phyloP scores from a whole-genome alignment of 192 early-diverging fungal species.

The Coemansia brasiliensis region DNA sequence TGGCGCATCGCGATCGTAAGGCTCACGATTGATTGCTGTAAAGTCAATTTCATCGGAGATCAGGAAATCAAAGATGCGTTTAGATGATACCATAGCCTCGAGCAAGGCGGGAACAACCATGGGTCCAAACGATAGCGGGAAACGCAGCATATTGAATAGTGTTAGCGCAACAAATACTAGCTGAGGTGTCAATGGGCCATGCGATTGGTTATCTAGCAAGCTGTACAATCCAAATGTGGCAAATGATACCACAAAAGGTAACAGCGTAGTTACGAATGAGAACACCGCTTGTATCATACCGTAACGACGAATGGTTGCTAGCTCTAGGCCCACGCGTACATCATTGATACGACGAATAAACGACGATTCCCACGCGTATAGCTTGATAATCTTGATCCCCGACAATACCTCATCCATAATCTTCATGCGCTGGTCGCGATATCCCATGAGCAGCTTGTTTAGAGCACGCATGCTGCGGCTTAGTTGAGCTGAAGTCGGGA shows the following conservation, averaged over 20 bases:
- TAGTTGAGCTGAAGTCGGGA: constrained; percentile 77
- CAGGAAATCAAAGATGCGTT: constrained; percentile 43
- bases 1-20: constrained; percentile 40
- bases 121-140: constrained; percentile 34
- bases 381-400: constrained; percentile 70
- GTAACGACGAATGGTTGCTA: constrained; percentile 40
- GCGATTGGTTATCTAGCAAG: constrained; percentile 28
- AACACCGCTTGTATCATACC: constrained; percentile 38
- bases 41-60: constrained; percentile 47
- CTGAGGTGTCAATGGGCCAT: constrained; percentile 53
- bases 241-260: constrained; percentile 52
- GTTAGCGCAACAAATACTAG: constrained; percentile 55
- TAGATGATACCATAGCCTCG: constrained; percentile 39
- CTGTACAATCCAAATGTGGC: constrained; percentile 50
- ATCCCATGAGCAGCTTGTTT: constrained; percentile 83
- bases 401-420: constrained; percentile 65
- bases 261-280: constrained; percentile 43
- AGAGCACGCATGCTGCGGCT: constrained; percentile 71
- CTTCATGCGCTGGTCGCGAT: constrained; percentile 66
- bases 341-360: constrained; percentile 47
- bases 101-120: constrained; percentile 37
- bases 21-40: constrained; percentile 24
- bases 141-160: constrained; percentile 53
- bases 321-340: constrained; percentile 37
- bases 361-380: constrained; percentile 68